Base-by-base conservation (phyloP, 2,329 filamentous ascomycete species). In the Colletotrichum siamense region DNA sequence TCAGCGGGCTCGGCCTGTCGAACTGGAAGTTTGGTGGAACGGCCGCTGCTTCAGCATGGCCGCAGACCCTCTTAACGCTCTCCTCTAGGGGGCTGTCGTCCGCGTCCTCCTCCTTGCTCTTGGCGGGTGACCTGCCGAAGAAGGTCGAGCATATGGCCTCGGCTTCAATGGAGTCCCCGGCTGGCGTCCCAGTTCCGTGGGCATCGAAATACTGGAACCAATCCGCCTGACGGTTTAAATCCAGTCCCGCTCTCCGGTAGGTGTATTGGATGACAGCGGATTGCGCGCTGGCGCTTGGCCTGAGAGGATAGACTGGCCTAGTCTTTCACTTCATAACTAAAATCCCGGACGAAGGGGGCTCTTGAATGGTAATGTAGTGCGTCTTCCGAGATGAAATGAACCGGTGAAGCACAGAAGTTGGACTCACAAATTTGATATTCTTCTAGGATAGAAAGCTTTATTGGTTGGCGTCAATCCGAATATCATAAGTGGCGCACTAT, bases 141-240 rank as follows among this genome's bases (percentile, higher is more conserved):
- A 72, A 66, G 49, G 39, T 62, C 6, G 28, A 34, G 16, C 22
- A 15, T 13, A 87, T 81, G 4, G 83, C 84, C 6, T 71, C 49
- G 10, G 82, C 81, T 68, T 87, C 86, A 9, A 81, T 77, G 1
- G 84, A 83, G 71, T 87, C 86, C 1, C 86, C 86, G 3, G 80
- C 81, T 6, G 77, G 71, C 5, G 86, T 87, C 3, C 85, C 84
- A 1, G 86, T 87, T 2, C 85, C 85, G 64, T 87, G 86, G 26
- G 80, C 81, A 69, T 82, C 80, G 34, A 83, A 71, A 52, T 78
- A 78, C 18, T 69, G 67, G n/a, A 9, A 18, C 7, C 55, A 55
- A 59, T 69, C 67, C 16, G 65, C 68, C 13, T 76, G 78, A 18
- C 79, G 69, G 16, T 52, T 8, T n/a, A 59, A 26, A 28, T 72